Percentiles rank a stretch among this genome's conserved stretches.
These are phyloP conservation scores for Salmacisia buchloeana DNA, from an alignment of 1,284 basidiomycete genomes.

Conservation along the genomic window DNA sequence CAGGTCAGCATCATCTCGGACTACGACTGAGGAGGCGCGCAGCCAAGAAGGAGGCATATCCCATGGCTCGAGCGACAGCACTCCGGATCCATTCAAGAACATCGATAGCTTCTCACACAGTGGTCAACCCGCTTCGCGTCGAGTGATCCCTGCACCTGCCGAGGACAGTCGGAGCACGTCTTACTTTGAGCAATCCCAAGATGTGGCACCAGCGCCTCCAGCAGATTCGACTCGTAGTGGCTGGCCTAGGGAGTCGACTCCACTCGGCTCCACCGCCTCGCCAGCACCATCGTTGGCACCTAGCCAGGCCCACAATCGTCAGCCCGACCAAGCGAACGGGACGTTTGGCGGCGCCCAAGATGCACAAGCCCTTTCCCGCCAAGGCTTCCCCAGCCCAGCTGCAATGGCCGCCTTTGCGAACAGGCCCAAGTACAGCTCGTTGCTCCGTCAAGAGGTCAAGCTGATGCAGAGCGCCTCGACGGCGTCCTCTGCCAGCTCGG, in stretches of 20 bases:
- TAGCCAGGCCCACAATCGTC: too few relatives aligned
- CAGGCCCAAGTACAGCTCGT: neutral
- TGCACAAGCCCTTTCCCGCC: too few relatives aligned
- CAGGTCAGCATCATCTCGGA: neutral
- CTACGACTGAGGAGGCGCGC: neutral
- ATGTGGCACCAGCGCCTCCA: neutral
- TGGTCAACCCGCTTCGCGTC: neutral
- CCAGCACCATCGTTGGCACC: too few relatives aligned
- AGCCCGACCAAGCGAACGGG: too few relatives aligned
- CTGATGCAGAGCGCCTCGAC: conserved; percentile 7
- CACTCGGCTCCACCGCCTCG: neutral
- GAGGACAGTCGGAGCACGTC: neutral
- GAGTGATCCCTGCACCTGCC: neutral
- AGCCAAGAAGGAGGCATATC: neutral
- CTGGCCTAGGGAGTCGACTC: neutral
- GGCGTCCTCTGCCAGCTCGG: neutral
- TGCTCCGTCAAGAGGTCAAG: conserved; percentile 5
- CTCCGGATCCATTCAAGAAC: conserved; percentile 10
- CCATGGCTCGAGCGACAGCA: neutral
- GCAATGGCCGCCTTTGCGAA: neutral
- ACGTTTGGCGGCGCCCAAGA: too few relatives aligned
- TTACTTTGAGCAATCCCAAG: neutral
- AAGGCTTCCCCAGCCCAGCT: neutral
- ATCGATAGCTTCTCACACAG: conserved; percentile 11
- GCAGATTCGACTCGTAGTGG: neutral